Evolutionary conservation across 495 filamentous ascomycete genomes (phyloP).

Genomic region (Immersiella caudata): DNA sequence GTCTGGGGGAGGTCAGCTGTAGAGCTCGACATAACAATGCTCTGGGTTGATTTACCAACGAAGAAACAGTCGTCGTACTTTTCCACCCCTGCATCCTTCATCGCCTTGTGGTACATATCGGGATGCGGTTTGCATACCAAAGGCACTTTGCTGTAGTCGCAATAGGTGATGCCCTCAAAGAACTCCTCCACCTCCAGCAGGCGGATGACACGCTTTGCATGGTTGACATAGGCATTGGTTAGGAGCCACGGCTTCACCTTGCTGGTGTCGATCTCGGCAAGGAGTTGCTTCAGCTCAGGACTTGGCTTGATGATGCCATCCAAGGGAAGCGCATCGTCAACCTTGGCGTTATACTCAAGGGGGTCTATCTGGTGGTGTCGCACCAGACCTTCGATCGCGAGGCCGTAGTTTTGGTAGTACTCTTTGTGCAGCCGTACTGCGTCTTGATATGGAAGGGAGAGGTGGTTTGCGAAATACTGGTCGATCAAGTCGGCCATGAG

Average conservation of each 20-base stretch:
- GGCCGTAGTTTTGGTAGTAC: conserved; percentile 94
- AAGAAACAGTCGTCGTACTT: conserved; percentile 73
- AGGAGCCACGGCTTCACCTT: conserved; percentile 92
- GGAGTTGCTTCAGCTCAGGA: conserved; percentile 69
- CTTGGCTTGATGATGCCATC: conserved; percentile 80
- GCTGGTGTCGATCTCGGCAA: conserved; percentile 73
- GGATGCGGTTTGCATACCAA: conserved; percentile 83
- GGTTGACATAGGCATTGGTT: conserved; percentile 93
- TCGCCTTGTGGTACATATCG: conserved; percentile 85
- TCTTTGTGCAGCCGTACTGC: conserved; percentile 79
- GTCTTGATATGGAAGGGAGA: conserved; percentile 70
- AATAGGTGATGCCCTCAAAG: conserved; percentile 92
- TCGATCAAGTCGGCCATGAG: conserved; percentile 77
- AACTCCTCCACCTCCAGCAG: conserved; percentile 81
- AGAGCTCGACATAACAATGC: not conserved
- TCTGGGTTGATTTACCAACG: conserved; percentile 63
- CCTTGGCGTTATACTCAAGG: conserved; percentile 89
- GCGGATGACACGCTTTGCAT: conserved; percentile 78
- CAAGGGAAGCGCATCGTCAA: conserved; percentile 93
- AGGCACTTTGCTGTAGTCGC: conserved; percentile 71
- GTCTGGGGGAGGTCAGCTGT: conserved; percentile 54
- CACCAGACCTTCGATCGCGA: conserved; percentile 94
- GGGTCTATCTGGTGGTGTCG: conserved; percentile 95
- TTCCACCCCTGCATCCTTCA: conserved; percentile 63
- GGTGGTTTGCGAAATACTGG: conserved; percentile 77